Evolutionary conservation across 306 rosid genomes (phyloP).

Genomic region (Adenanthera pavonina): DNA sequence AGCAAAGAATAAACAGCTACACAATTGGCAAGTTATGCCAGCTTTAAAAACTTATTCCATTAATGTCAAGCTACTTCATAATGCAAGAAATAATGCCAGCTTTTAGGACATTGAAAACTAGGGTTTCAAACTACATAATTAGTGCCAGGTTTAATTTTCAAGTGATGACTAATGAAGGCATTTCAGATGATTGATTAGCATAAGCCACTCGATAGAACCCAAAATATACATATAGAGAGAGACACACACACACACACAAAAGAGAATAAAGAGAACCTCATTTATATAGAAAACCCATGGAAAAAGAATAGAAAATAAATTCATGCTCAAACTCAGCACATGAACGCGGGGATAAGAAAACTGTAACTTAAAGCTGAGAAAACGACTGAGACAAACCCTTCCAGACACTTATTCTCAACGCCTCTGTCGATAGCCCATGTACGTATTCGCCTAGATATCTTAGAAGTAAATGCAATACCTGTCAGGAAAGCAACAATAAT

Average conservation of each 20-base stretch:
- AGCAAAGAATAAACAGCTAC: no score
- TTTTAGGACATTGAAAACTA: no score
- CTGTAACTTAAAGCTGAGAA: slow-evolving; percentile 29
- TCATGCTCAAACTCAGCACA: slow-evolving; percentile 17
- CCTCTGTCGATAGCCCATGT: slow-evolving; percentile 91
- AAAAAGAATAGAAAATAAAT: slow-evolving; percentile 1
- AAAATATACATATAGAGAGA: not conserved
- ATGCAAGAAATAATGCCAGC: no score
- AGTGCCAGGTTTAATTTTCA: no score
- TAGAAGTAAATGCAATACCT: slow-evolving; percentile 92
- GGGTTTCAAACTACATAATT: no score
- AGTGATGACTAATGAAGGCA: no score
- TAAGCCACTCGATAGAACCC: not conserved
- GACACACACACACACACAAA: no score
- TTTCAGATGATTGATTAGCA: no score
- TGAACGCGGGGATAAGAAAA: not conserved
- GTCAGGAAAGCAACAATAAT: slow-evolving; percentile 32
- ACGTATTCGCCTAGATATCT: slow-evolving; percentile 92
- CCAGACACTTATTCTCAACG: slow-evolving; percentile 92
- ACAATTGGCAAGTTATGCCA: no score
- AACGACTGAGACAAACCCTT: slow-evolving; percentile 66
- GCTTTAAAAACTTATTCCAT: no score
- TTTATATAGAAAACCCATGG: not conserved
- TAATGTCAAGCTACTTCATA: no score
- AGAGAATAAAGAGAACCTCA: not conserved